Evolutionary conservation across 768 basidiomycete genomes (phyloP).

Genomic region (Tricholoma flavovirens): DNA sequence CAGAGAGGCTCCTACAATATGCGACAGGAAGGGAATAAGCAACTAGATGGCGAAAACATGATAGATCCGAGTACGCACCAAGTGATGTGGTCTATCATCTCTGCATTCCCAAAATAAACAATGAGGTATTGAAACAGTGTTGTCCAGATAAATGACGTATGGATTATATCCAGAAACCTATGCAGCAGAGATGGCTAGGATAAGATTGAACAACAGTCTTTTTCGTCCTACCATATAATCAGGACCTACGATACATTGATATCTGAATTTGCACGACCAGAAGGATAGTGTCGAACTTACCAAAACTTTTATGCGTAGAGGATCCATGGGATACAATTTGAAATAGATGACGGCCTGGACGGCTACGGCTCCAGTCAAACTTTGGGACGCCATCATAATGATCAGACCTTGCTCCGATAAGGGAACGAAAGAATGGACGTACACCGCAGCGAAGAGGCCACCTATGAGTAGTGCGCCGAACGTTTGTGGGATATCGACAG

Average conservation of each 20-base stretch:
- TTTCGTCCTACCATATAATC: conserved; percentile 8
- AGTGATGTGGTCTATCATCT: conserved; percentile 27
- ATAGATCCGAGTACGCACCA: conserved; percentile 23
- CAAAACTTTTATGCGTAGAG: conserved; percentile 8
- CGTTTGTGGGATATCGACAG: conserved; percentile 14
- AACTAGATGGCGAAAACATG: background rate
- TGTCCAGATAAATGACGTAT: conserved; percentile 33
- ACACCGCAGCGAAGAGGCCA: conserved; percentile 20
- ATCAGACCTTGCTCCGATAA: background rate
- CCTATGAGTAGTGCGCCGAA: conserved; percentile 23
- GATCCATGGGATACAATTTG: conserved; percentile 16
- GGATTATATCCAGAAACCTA: conserved; percentile 33
- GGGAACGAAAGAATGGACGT: background rate
- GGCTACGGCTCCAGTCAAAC: conserved; percentile 18
- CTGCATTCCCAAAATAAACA: conserved; percentile 21
- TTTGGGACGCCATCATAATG: background rate
- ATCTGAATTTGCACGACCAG: background rate
- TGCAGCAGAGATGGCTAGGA: background rate
- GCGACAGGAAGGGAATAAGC: background rate
- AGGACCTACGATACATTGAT: conserved; percentile 7
- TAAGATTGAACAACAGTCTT: background rate
- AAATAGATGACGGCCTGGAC: conserved; percentile 20
- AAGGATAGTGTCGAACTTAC: conserved; percentile 2
- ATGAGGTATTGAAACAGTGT: conserved; percentile 37
- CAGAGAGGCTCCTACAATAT: conserved; percentile 12